phyloP scores from a whole-genome alignment of 148 eudicot species.

The Vaccinium darrowii region DNA sequence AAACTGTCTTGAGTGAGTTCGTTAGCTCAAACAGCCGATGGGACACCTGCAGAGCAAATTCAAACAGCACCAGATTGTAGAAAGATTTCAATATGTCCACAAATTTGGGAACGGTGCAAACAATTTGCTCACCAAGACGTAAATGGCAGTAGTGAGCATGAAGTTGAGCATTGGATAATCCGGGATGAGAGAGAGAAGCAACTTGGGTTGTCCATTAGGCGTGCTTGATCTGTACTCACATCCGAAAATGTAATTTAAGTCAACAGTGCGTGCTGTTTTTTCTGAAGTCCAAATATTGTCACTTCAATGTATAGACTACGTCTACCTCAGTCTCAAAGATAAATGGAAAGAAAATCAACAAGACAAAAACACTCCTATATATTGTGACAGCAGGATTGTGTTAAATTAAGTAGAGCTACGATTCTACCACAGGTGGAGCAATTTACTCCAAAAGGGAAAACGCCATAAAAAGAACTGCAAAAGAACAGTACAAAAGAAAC shows the following conservation, averaged over 20 bases:
- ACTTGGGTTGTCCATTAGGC: constrained; percentile 99
- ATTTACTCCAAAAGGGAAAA: background rate
- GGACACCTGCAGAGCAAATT: constrained; percentile 60
- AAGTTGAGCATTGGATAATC: constrained; percentile 92
- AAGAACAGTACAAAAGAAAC: background rate
- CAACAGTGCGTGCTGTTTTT: background rate
- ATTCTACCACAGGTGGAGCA: background rate
- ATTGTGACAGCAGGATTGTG: background rate
- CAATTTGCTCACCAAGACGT: constrained; percentile 61
- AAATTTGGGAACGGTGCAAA: background rate
- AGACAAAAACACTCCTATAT: background rate
- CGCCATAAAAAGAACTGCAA: background rate
- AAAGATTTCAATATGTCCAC: background rate
- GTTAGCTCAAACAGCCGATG: constrained; percentile 88
- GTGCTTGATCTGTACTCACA: constrained; percentile 56
- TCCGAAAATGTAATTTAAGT: background rate
- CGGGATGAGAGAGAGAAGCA: constrained; percentile 85
- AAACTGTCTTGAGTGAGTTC: constrained; percentile 67
- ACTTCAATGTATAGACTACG: background rate
- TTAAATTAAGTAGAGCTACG: background rate
- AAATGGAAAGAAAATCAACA: background rate
- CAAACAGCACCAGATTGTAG: background rate
- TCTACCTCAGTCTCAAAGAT: background rate
- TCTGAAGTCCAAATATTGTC: background rate
- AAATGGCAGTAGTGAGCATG: constrained; percentile 89